Base-by-base conservation (phyloP, 306 rosid genomes). In the Cicer cuneatum region DNA sequence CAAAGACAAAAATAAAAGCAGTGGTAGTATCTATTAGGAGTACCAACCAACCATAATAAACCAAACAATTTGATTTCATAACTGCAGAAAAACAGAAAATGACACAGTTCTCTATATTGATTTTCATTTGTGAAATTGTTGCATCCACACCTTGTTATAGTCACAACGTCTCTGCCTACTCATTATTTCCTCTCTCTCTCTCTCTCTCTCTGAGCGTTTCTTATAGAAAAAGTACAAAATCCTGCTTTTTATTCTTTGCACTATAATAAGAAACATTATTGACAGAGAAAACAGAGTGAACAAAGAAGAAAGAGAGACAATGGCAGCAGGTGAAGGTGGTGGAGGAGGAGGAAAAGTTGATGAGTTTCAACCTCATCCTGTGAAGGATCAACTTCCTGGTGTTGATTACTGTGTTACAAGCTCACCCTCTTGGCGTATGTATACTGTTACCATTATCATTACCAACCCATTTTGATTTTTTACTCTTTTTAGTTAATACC, bases 321-420 rank as follows among this genome's bases (percentile, higher is more conserved):
- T 70, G 83, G 77, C 78, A 41, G 77, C 14, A 21, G 88, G 74
- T 43, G 88, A 73, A 39, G 66, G 83, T 11, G 85, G 80, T 24
- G 83, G 84, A 8, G 85, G 82, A 21, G 83, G 81, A 2, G 75
- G 47, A 4, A 90, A 88, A 69, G 61, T 1, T 8, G 94, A 83
- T 47, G 97, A 89, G 21, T 86, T 87, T 38, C 85, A 61, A 13
- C 97, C 98, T 29, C 96, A 88, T 76, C 93, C 97, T 0, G 76
- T 88, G 7, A 89, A 83, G 83, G 98, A 91, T 0, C 98, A 94
- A 65, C 94, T 91, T 85, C 93, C 91, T 10, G 92, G 96, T 18
- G 84, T 91, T 51, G 85, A 87, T 66, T 94, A 72, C 87, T 88
- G 98, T 66, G 72, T 93, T 73, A 72, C 79, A 38, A 91, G 97